Percentiles rank a stretch among this genome's conserved stretches.
phyloP scores from a whole-genome alignment of 768 basidiomycete species.

The Podaxis sp. region DNA sequence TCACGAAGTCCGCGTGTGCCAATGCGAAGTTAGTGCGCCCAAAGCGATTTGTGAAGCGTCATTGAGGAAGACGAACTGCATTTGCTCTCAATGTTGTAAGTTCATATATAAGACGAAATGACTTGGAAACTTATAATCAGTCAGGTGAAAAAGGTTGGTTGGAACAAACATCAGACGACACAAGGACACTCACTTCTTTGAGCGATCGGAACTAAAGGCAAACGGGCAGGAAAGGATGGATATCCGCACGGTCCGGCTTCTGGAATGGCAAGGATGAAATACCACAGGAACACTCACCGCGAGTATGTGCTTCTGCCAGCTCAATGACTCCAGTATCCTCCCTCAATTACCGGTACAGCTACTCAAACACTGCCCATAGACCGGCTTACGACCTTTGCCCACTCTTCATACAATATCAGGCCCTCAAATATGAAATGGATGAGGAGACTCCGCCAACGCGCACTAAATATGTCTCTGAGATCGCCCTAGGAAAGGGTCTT shows the following conservation, averaged over 20 bases:
- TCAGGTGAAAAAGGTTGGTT: background rate
- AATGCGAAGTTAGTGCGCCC: background rate
- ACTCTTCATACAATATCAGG: slow-evolving; percentile 13
- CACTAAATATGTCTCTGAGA: slow-evolving; percentile 23
- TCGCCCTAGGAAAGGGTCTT: slow-evolving; percentile 20
- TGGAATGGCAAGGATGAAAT: background rate
- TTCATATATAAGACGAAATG: background rate
- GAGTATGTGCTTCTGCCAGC: background rate
- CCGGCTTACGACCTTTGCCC: slow-evolving; percentile 24
- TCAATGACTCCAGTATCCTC: background rate
- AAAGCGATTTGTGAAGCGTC: background rate
- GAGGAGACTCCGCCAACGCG: slow-evolving; percentile 28
- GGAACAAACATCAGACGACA: too few species aligned
- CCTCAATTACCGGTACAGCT: background rate
- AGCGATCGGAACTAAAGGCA: background rate
- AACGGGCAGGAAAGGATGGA: background rate
- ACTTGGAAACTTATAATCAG: background rate
- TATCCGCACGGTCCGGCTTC: background rate
- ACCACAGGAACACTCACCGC: background rate
- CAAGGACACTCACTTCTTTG: too few species aligned
- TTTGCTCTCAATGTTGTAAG: background rate
- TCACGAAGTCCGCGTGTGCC: background rate
- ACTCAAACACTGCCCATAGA: background rate
- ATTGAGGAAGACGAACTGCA: background rate
- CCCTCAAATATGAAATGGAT: slow-evolving; percentile 9